These are phyloP conservation scores for Auricularia heimuer DNA, from an alignment of 768 basidiomycete species.

Conservation along the genomic window DNA sequence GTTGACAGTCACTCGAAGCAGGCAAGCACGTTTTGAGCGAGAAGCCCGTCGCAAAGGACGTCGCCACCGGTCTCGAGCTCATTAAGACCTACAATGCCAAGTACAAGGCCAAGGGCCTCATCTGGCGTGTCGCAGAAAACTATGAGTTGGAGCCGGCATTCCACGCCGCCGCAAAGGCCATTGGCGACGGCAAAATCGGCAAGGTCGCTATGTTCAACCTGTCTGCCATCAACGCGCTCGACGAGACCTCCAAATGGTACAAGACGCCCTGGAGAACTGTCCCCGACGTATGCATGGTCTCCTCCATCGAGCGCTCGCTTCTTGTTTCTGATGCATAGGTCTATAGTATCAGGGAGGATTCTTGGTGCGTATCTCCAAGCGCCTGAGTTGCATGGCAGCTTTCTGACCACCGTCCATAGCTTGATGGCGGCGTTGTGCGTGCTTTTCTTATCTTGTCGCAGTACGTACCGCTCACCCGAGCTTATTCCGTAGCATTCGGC, in stretches of 20 bases:
- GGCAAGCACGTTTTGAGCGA: constrained; percentile 87
- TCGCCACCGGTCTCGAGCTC: constrained; percentile 50
- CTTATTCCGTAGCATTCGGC: constrained; percentile 43
- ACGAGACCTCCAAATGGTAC: constrained; percentile 62
- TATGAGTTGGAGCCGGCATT: constrained; percentile 58
- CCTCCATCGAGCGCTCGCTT: constrained; percentile 6
- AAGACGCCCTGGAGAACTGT: constrained; percentile 77
- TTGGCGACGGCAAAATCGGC: constrained; percentile 58
- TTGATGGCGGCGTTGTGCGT: constrained; percentile 72
- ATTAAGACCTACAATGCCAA: constrained; percentile 55
- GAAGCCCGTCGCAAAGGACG: constrained; percentile 73
- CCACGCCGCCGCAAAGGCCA: constrained; percentile 35
- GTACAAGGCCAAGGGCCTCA: constrained; percentile 56
- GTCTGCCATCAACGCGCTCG: constrained; percentile 40
- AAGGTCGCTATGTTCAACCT: constrained; percentile 59
- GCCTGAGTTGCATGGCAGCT: constrained; percentile 13
- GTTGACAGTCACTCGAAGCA: constrained; percentile 39
- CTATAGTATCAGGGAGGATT: constrained; percentile 71
- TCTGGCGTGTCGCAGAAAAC: constrained; percentile 81
- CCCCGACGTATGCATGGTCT: constrained; percentile 50
- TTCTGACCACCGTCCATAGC: constrained; percentile 25
- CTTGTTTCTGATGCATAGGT: background rate
- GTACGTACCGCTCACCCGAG: background rate
- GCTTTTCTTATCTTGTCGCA: background rate
- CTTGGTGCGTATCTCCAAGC: constrained; percentile 39